Percentiles rank a stretch among this genome's conserved stretches.
phyloP scores from a whole-genome alignment of 164 flowering plant species.

The Aristolochia contorta region DNA sequence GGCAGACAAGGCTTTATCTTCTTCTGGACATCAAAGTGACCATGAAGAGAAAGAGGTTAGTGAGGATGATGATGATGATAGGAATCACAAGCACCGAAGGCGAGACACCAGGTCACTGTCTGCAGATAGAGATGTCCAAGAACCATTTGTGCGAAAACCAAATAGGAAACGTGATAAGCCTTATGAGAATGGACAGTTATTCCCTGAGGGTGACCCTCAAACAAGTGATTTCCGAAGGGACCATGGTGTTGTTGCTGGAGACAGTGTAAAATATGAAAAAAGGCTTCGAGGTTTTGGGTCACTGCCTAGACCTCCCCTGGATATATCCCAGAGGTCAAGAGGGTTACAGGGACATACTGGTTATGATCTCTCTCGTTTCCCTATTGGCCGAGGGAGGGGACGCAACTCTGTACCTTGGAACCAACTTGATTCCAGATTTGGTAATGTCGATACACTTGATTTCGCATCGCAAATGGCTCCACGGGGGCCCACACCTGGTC shows the following conservation, averaged over 20 bases:
- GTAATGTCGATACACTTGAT: slow-evolving; percentile 31
- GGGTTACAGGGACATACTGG: slow-evolving; percentile 35
- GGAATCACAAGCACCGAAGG: slow-evolving; percentile 92
- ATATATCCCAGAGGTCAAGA: slow-evolving; percentile 43
- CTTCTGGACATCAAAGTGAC: slow-evolving; percentile 51
- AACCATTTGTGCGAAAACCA: slow-evolving; percentile 37
- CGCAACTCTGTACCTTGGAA: slow-evolving; percentile 47
- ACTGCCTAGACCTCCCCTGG: slow-evolving; percentile 27
- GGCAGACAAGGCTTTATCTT: slow-evolving; percentile 37
- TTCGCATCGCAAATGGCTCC: slow-evolving; percentile 57
- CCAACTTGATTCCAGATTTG: slow-evolving; percentile 54
- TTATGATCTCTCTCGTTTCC: slow-evolving; percentile 17
- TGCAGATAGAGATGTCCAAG: slow-evolving; percentile 46
- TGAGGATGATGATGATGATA: slow-evolving; percentile 92
- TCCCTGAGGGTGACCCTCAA: slow-evolving; percentile 45
- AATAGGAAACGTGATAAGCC: slow-evolving; percentile 48
- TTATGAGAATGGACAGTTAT: slow-evolving; percentile 56
- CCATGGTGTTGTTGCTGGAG: slow-evolving; percentile 16
- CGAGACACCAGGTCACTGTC: slow-evolving; percentile 59
- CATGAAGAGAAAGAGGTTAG: slow-evolving; percentile 77
- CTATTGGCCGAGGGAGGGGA: slow-evolving; percentile 63
- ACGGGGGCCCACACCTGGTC: slow-evolving; percentile 38
- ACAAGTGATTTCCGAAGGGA: slow-evolving; percentile 35
- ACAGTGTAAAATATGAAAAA: slow-evolving; percentile 38
- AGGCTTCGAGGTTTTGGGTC: slow-evolving; percentile 33